Conservation (phyloP, 768 basidiomycete genomes). For the Boletus barrowsii region DNA sequence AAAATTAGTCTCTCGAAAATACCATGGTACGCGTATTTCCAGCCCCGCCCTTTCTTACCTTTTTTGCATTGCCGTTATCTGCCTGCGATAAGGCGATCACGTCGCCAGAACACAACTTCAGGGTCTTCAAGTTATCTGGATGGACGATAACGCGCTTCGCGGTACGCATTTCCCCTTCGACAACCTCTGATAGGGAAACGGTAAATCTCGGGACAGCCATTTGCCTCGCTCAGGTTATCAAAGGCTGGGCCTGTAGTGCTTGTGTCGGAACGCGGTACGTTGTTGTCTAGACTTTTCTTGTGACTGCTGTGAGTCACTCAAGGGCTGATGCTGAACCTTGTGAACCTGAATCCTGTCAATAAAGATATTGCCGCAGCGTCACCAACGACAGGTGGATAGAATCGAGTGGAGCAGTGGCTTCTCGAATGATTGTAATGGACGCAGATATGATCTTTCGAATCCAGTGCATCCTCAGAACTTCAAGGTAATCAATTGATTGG, state of each 20-base stretch:
- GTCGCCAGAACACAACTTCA: conserved; percentile 69
- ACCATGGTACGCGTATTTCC: conserved; percentile 5
- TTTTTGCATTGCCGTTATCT: conserved; percentile 32
- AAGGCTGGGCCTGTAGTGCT: neutral
- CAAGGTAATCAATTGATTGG: neutral
- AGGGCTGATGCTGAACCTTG: neutral
- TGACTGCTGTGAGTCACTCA: neutral
- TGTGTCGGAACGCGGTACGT: neutral
- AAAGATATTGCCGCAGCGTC: neutral
- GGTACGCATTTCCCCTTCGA: conserved; percentile 45
- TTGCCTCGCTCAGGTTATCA: neutral
- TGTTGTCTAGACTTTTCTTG: neutral
- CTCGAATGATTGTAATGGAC: conserved; percentile 9
- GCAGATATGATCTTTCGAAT: conserved; percentile 1
- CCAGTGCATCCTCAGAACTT: conserved; percentile 4
- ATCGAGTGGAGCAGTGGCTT: neutral
- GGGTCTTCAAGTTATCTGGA: conserved; percentile 54
- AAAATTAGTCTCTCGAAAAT: conserved; percentile 16
- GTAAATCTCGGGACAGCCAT: conserved; percentile 33
- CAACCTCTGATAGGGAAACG: conserved; percentile 35
- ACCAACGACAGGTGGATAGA: conserved; percentile 1
- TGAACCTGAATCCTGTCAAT: conserved; percentile 5
- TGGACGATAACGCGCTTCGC: conserved; percentile 63
- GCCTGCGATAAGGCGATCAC: conserved; percentile 51
- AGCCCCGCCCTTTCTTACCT: conserved; percentile 31